A percentile compares a stretch with the other conserved stretches of the same genome.
Conservation (phyloP, 129 eudicot genomes). For the Chrysanthemum lavandulifolium region DNA sequence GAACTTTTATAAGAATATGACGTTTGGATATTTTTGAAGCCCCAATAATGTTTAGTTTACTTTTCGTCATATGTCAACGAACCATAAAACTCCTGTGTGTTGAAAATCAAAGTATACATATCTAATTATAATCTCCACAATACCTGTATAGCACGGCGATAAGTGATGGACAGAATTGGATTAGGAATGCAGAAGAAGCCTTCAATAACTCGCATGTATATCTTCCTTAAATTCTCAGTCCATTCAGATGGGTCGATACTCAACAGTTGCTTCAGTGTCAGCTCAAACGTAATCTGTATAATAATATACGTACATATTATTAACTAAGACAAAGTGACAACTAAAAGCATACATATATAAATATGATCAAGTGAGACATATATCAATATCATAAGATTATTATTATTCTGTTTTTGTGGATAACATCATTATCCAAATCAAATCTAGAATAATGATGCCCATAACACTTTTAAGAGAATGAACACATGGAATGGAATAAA, state of each 20-base stretch:
- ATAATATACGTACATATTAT: slow-evolving; percentile 3
- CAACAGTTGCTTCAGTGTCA: slow-evolving; percentile 86
- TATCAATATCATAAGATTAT: slow-evolving; percentile 2
- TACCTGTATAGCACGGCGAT: slow-evolving; percentile 79
- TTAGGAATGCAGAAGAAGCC: slow-evolving; percentile 84
- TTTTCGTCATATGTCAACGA: background rate
- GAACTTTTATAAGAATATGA: no score
- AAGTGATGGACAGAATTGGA: slow-evolving; percentile 62
- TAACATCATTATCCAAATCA: slow-evolving; percentile 32
- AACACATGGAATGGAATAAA: slow-evolving; percentile 26
- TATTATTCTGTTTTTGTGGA: slow-evolving; percentile 15
- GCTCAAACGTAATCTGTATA: slow-evolving; percentile 74
- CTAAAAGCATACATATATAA: background rate
- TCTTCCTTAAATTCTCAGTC: slow-evolving; percentile 82
- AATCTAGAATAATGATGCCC: slow-evolving; percentile 36
- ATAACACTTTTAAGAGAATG: slow-evolving; percentile 18
- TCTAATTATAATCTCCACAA: background rate
- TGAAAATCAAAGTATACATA: background rate
- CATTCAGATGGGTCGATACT: slow-evolving; percentile 94
- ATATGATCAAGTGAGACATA: background rate
- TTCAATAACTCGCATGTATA: slow-evolving; percentile 84
- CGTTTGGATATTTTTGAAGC: no score
- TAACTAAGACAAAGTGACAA: background rate
- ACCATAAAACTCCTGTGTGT: background rate
- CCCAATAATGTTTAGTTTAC: no score